phyloP scores from a whole-genome alignment of 345 rosid species.

The Litchi chinensis region DNA sequence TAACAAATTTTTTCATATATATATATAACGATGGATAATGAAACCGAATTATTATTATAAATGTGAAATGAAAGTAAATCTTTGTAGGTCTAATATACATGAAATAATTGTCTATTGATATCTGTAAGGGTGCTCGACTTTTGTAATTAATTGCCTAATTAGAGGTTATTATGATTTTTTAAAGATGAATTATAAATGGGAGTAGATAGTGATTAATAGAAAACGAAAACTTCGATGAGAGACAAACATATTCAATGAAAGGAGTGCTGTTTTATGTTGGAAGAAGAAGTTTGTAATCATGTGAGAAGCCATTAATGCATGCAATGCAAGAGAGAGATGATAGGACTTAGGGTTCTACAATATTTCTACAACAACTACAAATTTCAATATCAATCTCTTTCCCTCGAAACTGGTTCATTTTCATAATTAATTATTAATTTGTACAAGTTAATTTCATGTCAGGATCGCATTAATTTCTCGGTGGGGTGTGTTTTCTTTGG shows the following conservation, averaged over 20 bases:
- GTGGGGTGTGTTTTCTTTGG: conserved; percentile 13
- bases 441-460: conserved; percentile 35
- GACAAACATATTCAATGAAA: conserved; percentile 43
- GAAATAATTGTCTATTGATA: neutral
- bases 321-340: conserved; percentile 7
- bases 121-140: neutral
- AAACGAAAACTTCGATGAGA: conserved; percentile 20
- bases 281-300: conserved; percentile 45
- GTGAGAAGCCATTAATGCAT: conserved; percentile 52
- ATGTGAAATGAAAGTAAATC: too few species aligned
- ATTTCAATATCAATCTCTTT: neutral
- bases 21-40: too few species aligned
- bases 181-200: too few species aligned
- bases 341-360: conserved; percentile 38
- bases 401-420: conserved; percentile 24
- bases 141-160: neutral
- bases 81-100: neutral
- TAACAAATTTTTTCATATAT: too few species aligned
- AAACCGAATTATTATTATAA: too few species aligned
- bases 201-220: neutral
- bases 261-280: conserved; percentile 44
- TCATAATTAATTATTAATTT: conserved; percentile 13
- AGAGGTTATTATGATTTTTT: too few species aligned
- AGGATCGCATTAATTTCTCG: conserved; percentile 41
- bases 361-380: conserved; percentile 24